Evolutionary conservation across 805 yeast genomes (phyloP), one percentile per base, ranked within the genome.

Genomic region (Candida orba): DNA sequence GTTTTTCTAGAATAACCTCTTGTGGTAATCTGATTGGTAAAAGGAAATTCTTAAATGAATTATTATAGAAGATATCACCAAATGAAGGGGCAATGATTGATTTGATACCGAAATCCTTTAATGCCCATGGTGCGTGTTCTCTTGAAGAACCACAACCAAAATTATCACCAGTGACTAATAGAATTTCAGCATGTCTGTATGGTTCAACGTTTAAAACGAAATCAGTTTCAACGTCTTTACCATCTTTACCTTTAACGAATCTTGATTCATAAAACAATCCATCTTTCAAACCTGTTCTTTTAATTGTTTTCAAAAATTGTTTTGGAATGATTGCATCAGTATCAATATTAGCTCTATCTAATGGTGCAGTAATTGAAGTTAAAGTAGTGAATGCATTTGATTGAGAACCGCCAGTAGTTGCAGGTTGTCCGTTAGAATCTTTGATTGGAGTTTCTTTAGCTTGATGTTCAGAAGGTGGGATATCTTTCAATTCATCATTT

Each of bases 101-200:
- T 66, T 85, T 83, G 66, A 93, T 89, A 66, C 99, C 99, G 59
- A 93, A 93, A 68, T 93, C 99, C 59, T 89, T 90, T 53, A 93
- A 75, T 2, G 99, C 98, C 99, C 99, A 93, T 46, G 99, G 98
- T 30, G 99, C 99, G 60, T 93, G 99, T 67, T 93, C 99, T 76
- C 99, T 87, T 2, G 97, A 90, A 34, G 97, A 90, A 59, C 99
- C 99, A 72, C 99, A 93, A 53, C 99, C 99, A 63, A 93, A 93
- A 73, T 93, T 93, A 63, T 87, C 95, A 64, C 99, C 99, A 36
- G 95, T 80, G 47, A 89, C 95, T 54, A 91, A 83, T 52, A 93
- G 71, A 54, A 91, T 82, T 65, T 84, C 81, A 18, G 98, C 83
- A 22, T 74, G 58, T 52, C 81, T 78, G 73, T 80, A 91, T 41